phyloP scores from a whole-genome alignment of 2,329 filamentous ascomycete genomes.

The Fusarium falciforme region DNA sequence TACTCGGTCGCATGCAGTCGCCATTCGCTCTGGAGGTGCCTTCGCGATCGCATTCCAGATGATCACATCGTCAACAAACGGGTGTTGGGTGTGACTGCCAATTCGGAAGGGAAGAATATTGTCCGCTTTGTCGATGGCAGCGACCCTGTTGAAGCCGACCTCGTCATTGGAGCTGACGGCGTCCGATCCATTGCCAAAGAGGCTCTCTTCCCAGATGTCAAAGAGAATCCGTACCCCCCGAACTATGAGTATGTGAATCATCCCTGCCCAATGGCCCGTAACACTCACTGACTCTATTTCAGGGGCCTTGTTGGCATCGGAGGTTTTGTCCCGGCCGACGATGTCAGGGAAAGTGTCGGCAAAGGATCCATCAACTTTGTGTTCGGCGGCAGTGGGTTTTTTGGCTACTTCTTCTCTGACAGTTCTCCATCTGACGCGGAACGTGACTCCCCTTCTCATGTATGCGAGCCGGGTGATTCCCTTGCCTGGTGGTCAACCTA shows the following conservation, averaged over 20 bases:
- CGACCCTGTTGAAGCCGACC: conserved; percentile 34
- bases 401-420: conserved; percentile 19
- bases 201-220: conserved; percentile 36
- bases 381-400: conserved; percentile 16
- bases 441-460: conserved; percentile 16
- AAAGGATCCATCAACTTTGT: conserved; percentile 26
- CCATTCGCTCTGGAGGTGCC: conserved; percentile 38
- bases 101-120: conserved; percentile 22
- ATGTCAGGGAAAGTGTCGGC: conserved; percentile 4
- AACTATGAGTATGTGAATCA: conserved; percentile 38
- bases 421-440: conserved; percentile 1
- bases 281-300: background rate
- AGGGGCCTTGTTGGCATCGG: conserved; percentile 25
- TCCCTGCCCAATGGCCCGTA: too few relatives aligned
- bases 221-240: conserved; percentile 35
- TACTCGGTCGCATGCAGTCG: conserved; percentile 38
- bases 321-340: conserved; percentile 3
- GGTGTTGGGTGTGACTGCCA: conserved; percentile 31
- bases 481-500: conserved; percentile 28
- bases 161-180: conserved; percentile 44
- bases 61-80: conserved; percentile 33
- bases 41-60: conserved; percentile 37
- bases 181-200: conserved; percentile 32
- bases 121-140: conserved; percentile 39
- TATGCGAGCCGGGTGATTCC: conserved; percentile 11